A percentile compares a stretch with the other conserved stretches of the same genome.
phyloP scores from a whole-genome alignment of 2,329 filamentous ascomycete genomes.

The Beauveria varroae region DNA sequence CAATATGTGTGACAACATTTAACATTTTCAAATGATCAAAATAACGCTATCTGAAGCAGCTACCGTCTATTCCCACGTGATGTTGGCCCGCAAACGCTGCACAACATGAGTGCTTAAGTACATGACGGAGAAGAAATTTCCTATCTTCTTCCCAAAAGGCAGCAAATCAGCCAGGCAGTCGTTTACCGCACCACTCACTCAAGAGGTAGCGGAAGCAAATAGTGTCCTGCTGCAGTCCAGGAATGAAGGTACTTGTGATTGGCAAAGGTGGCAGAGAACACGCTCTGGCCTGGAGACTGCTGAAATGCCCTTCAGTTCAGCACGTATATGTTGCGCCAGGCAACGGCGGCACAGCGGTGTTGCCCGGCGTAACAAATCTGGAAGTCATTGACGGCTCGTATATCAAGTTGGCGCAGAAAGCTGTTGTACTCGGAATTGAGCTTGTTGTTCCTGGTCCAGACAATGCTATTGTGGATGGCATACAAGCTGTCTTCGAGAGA shows the following conservation, averaged over 20 bases:
- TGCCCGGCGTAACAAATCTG: conserved; percentile 52
- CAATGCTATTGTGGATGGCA: conserved; percentile 66
- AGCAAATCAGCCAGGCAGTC: no score
- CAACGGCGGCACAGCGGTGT: conserved; percentile 59
- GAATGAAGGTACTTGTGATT: conserved; percentile 51
- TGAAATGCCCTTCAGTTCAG: conserved; percentile 54
- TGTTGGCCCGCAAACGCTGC: no score
- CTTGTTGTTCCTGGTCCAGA: conserved; percentile 48
- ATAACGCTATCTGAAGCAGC: no score
- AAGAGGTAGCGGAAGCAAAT: no score
- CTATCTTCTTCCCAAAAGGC: no score
- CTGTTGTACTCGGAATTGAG: no score
- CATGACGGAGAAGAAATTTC: no score
- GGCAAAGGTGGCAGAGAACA: conserved; percentile 72
- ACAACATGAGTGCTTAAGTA: no score
- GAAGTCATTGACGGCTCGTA: conserved; percentile 46
- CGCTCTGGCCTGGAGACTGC: conserved; percentile 67
- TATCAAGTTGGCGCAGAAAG: conserved; percentile 42
- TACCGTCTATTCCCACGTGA: no score
- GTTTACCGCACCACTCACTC: no score
- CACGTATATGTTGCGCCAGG: conserved; percentile 49
- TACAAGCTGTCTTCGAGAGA: conserved; percentile 58
- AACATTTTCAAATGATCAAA: no score
- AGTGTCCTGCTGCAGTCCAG: neutral
- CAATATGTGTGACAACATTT: no score